Conservation (phyloP, 2,329 filamentous ascomycete species). For the Diplocarpon rosae region DNA sequence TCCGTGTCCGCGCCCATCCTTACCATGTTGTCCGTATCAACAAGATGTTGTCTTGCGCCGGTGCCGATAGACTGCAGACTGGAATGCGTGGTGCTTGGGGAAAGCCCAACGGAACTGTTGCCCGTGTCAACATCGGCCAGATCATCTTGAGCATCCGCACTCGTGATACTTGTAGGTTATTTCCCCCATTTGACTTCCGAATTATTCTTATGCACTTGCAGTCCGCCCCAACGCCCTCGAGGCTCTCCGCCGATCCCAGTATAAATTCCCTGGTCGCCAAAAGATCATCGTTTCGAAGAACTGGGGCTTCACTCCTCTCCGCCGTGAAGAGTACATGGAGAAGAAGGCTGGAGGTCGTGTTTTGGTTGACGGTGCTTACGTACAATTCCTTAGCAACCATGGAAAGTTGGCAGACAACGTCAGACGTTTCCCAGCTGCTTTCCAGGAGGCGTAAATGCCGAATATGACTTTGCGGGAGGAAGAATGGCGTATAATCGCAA, state of each 20-base stretch:
- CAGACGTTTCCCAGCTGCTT: constrained; percentile 89
- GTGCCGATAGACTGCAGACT: constrained; percentile 99
- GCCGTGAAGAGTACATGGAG: constrained; percentile 93
- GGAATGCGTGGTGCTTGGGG: constrained; percentile 99
- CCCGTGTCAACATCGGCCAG: constrained; percentile 99
- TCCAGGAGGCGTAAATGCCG: constrained; percentile 35
- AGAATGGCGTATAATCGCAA: constrained; percentile 24
- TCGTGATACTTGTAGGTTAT: constrained; percentile 68
- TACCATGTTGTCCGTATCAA: constrained; percentile 99
- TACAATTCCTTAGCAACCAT: constrained; percentile 97
- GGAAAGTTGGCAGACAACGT: constrained; percentile 80
- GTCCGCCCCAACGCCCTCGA: constrained; percentile 90
- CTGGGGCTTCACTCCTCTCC: constrained; percentile 99
- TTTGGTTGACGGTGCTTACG: constrained; percentile 97
- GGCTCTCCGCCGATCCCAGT: constrained; percentile 97
- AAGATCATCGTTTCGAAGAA: constrained; percentile 99
- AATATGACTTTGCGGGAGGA: constrained; percentile 8
- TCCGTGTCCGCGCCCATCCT: constrained; percentile 81
- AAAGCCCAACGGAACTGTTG: constrained; percentile 97
- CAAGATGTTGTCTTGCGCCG: constrained; percentile 99
- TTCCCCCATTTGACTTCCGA: constrained; percentile 18
- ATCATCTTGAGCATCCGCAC: constrained; percentile 96
- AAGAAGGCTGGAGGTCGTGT: constrained; percentile 89
- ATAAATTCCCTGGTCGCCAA: constrained; percentile 99
- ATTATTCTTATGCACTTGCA: constrained; percentile 28